Percentiles rank a stretch among this genome's conserved stretches.
Conservation (phyloP, 73 alveolate genomes). For the Tetrahymena elliotti region DNA sequence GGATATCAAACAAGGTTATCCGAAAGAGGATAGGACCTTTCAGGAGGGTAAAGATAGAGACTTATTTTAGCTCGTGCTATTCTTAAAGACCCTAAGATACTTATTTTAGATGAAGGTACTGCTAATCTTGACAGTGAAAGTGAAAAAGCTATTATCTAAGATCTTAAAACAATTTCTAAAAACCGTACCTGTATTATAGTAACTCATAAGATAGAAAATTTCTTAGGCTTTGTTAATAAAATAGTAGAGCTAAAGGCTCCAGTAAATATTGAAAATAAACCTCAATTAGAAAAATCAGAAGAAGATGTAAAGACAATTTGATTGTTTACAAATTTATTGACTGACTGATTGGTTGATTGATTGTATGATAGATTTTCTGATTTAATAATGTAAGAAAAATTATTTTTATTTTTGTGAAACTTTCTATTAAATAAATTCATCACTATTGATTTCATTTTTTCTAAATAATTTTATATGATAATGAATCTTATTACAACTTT, state of each 20-base stretch:
- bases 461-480: too few relatives aligned
- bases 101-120: slow-evolving; percentile 39
- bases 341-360: too few relatives aligned
- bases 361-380: too few relatives aligned
- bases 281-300: not conserved
- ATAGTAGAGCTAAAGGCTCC: slow-evolving; percentile 5
- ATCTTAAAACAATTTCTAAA: slow-evolving; percentile 9
- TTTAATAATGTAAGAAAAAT: too few relatives aligned
- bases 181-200: slow-evolving; percentile 14
- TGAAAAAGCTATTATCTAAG: slow-evolving; percentile 20
- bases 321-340: too few relatives aligned
- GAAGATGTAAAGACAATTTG: not conserved
- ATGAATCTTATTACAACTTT: too few relatives aligned
- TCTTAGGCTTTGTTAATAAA: slow-evolving; percentile 5
- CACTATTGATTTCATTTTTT: too few relatives aligned
- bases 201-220: slow-evolving; percentile 22
- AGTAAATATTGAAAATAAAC: not conserved
- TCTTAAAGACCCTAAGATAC: slow-evolving; percentile 26
- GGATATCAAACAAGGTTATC: slow-evolving; percentile 1
- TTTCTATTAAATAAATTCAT: too few relatives aligned
- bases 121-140: slow-evolving; percentile 9
- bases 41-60: slow-evolving; percentile 39
- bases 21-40: slow-evolving; percentile 11
- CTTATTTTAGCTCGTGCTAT: slow-evolving; percentile 34
- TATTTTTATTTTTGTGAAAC: too few relatives aligned